Evolutionary conservation across 163 green algal genomes (phyloP).

Genomic region (Trebouxia gelatinosa): DNA sequence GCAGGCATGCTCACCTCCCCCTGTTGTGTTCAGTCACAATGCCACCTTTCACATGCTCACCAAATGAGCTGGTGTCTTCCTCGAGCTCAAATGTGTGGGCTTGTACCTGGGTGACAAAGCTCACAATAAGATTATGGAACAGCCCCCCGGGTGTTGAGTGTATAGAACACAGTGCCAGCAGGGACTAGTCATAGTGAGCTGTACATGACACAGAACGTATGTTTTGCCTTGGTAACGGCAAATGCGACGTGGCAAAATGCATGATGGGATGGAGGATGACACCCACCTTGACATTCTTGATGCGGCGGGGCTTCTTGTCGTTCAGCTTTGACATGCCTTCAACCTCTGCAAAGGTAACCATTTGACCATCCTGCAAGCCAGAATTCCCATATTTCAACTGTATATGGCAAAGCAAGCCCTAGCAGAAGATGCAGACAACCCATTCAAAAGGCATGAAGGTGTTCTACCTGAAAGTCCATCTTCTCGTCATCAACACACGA

Average conservation of each 20-base stretch:
- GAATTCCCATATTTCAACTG: not conserved
- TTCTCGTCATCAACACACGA: constrained; percentile 98
- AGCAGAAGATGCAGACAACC: not conserved
- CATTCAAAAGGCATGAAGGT: not conserved
- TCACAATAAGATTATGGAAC: too few species aligned
- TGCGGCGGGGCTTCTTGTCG: constrained; percentile 66
- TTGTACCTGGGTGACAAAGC: too few species aligned
- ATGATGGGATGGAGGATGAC: not conserved
- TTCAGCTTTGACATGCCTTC: constrained; percentile 92
- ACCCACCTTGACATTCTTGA: constrained; percentile 85
- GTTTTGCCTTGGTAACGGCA: too few species aligned
- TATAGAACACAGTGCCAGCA: too few species aligned
- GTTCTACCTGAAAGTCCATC: constrained; percentile 87
- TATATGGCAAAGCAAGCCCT: not conserved
- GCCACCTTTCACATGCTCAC: constrained; percentile 66
- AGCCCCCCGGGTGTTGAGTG: too few species aligned
- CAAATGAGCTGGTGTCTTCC: constrained; percentile 78
- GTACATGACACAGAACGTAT: too few species aligned
- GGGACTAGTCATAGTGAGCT: too few species aligned
- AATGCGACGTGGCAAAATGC: too few species aligned
- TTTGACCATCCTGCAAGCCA: constrained; percentile 84
- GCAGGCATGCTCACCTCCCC: too few species aligned
- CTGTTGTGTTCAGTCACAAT: constrained; percentile 95
- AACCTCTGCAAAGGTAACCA: constrained; percentile 92
- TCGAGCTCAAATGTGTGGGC: constrained; percentile 93